Evolutionary conservation across 2,329 filamentous ascomycete genomes (phyloP).

Genomic region (Curvularia sp.): DNA sequence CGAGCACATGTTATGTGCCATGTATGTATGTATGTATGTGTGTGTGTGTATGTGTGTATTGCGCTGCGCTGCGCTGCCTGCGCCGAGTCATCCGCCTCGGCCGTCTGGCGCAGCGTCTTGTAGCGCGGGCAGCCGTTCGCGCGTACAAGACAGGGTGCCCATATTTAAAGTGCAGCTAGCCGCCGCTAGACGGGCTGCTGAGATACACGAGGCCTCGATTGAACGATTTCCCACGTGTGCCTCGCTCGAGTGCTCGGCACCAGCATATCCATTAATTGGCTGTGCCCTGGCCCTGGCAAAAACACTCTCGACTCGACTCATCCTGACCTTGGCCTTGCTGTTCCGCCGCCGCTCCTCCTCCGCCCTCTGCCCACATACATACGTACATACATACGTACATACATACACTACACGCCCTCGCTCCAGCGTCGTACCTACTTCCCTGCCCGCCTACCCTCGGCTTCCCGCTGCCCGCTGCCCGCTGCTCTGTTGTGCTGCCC

Average conservation of each 20-base stretch:
- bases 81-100: constrained; percentile 15
- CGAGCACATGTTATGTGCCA: background rate
- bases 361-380: no score
- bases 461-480: constrained; percentile 32
- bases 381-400: no score
- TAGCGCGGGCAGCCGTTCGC: constrained; percentile 31
- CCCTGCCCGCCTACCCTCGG: constrained; percentile 39
- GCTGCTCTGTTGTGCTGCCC: constrained; percentile 33
- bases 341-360: constrained; percentile 29
- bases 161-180: constrained; percentile 47
- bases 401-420: constrained; percentile 27
- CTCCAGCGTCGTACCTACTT: constrained; percentile 39
- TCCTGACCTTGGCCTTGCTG: constrained; percentile 27
- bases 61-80: background rate
- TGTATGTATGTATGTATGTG: background rate
- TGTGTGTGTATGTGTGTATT: background rate
- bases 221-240: constrained; percentile 51
- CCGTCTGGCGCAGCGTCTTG: constrained; percentile 15
- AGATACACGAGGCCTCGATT: constrained; percentile 52
- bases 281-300: constrained; percentile 33
- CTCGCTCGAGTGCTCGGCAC: constrained; percentile 36
- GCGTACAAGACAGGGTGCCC: constrained; percentile 33
- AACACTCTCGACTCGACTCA: constrained; percentile 15
- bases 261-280: constrained; percentile 41
- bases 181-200: constrained; percentile 45